These are phyloP conservation scores for Aspergillus taichungensis DNA, from an alignment of 495 filamentous ascomycete species.

Conservation along the genomic window DNA sequence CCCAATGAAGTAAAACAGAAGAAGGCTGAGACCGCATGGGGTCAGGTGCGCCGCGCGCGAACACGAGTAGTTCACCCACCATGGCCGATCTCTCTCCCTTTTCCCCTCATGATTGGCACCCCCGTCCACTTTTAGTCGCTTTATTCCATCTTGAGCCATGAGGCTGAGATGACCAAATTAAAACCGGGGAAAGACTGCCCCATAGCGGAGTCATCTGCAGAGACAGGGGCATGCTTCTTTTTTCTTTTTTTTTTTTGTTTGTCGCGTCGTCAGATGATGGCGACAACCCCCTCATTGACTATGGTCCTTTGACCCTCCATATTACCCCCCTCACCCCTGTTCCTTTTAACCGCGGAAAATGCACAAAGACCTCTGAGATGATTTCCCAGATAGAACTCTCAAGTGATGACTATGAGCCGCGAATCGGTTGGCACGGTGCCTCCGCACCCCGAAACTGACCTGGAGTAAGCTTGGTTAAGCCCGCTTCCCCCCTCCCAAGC, in stretches of 20 bases:
- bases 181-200: constrained; percentile 4
- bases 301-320: background rate
- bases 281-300: background rate
- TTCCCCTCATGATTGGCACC: constrained; percentile 4
- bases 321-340: background rate
- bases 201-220: constrained; percentile 9
- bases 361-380: too few species aligned
- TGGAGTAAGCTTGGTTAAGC: constrained; percentile 27
- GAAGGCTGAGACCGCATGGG: too few species aligned
- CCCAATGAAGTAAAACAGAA: too few species aligned
- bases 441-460: constrained; percentile 15
- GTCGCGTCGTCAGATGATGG: constrained; percentile 12
- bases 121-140: background rate
- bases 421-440: background rate
- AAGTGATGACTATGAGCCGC: constrained; percentile 4
- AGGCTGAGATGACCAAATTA: constrained; percentile 6
- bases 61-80: background rate
- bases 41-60: too few species aligned
- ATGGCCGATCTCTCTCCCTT: background rate
- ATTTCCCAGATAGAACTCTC: background rate
- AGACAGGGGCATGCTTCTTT: constrained; percentile 5
- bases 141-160: background rate
- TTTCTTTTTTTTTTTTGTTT: background rate
- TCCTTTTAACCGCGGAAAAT: background rate
- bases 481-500: constrained; percentile 1